Evolutionary conservation across 192 early-diverging fungal species (phyloP), one percentile per base, ranked within the genome.

Genomic region (Paraglomus occultum): DNA sequence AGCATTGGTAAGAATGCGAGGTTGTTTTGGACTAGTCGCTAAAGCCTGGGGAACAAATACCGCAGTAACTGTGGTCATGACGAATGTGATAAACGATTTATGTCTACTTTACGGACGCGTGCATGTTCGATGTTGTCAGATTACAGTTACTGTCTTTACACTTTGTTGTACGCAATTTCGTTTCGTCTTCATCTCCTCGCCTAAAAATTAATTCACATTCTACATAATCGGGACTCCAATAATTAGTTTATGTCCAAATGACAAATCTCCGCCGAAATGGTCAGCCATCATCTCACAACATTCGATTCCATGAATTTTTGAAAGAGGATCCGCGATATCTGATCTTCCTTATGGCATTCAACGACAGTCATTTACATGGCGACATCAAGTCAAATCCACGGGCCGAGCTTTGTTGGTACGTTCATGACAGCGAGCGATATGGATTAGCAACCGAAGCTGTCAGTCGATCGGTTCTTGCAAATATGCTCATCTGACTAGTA

Each of bases 341-440:
- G 0, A 53, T 87, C 8, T 89, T 92, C 62, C 71, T 85, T 17
- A 79, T 83, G 43, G 85, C 90, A 15, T 86, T 90, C 42, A 85
- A 87, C 31, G 90, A 90, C 77, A 76, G 84, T 50, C 82, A 85
- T 42, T 73, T 92, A 38, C 89, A 91, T 82, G 80, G 81, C 1
- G 90, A 87, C 53, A 79, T 90, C 22, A 90, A 91, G 70, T 73
- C 79, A 15, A 80, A 81, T 51, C 88, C 88, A 46, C 75, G 74
- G 40, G 89, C 87, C 20, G 83, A 86, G 70, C 44, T 92, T 23
- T 78, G 76, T 50, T 92, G 90, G 90, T 90, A 72, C 71, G 78
- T 50, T 23, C 8, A 31, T 10, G 9, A 57, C 12, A 22, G 52
- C 20, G 39, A 53, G 51, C 58, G 42, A n/a, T 20, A 17, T 51